A percentile compares a stretch with the other conserved stretches of the same genome.
phyloP scores from a whole-genome alignment of 176 grass and related monocot genomes.

The Zoysia japonica region DNA sequence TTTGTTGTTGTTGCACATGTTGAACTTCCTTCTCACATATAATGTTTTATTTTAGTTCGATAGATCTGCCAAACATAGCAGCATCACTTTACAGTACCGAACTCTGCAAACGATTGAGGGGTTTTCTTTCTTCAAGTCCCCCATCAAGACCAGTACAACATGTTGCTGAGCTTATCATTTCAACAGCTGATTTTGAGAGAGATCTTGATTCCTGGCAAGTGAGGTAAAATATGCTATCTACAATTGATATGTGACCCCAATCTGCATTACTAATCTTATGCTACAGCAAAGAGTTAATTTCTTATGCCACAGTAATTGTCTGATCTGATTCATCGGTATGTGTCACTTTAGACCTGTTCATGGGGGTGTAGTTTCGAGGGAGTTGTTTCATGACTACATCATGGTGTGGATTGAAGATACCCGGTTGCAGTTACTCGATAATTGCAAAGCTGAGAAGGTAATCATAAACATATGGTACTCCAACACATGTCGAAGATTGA shows the following conservation, averaged over 20 bases:
- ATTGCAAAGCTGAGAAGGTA: slow-evolving; percentile 90
- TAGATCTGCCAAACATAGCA: slow-evolving; percentile 94
- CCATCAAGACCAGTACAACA: slow-evolving; percentile 76
- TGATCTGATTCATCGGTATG: slow-evolving; percentile 29
- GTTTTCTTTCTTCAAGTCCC: slow-evolving; percentile 85
- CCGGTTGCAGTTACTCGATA: slow-evolving; percentile 78
- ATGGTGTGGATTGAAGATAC: slow-evolving; percentile 95
- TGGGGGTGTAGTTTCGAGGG: slow-evolving; percentile 82
- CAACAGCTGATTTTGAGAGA: slow-evolving; percentile 88
- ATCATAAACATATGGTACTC: slow-evolving; percentile 4
- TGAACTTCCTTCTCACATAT: slow-evolving; percentile 23
- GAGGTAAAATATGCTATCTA: slow-evolving; percentile 50
- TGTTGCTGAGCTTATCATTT: slow-evolving; percentile 82
- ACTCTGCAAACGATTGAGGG: slow-evolving; percentile 77
- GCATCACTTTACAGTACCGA: slow-evolving; percentile 84
- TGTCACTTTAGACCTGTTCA: slow-evolving; percentile 64
- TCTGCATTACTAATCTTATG: not conserved
- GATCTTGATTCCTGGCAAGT: slow-evolving; percentile 87
- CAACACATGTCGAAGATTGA: slow-evolving; percentile 22
- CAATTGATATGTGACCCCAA: slow-evolving; percentile 17
- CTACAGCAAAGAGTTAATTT: not conserved
- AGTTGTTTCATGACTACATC: slow-evolving; percentile 88
- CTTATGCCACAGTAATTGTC: slow-evolving; percentile 1
- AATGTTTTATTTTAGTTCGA: slow-evolving; percentile 55
- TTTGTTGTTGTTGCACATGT: not conserved